Percentiles rank a stretch among this genome's conserved stretches.
Conservation (phyloP, 2,329 filamentous ascomycete species). For the Pseudogymnoascus sp. region DNA sequence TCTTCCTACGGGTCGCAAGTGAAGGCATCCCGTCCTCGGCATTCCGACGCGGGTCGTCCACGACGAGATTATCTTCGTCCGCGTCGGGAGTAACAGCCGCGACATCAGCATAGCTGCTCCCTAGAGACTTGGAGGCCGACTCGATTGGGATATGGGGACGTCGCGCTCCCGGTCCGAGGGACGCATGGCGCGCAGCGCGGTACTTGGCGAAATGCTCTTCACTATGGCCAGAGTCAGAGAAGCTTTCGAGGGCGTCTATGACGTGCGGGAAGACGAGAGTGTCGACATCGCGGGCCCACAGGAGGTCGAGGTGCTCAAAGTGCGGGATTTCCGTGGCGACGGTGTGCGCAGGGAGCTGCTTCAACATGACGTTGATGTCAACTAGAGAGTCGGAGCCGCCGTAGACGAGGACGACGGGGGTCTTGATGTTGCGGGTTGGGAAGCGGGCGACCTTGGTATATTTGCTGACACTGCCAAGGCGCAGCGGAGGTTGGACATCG, state of each 20-base stretch:
- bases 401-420: slow-evolving; percentile 87
- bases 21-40: not conserved
- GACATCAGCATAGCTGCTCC: slow-evolving; percentile 5
- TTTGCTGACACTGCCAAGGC: slow-evolving; percentile 62
- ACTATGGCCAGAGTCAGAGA: slow-evolving; percentile 49
- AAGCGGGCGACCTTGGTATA: slow-evolving; percentile 97
- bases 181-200: slow-evolving; percentile 24
- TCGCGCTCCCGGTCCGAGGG: slow-evolving; percentile 17
- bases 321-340: slow-evolving; percentile 79
- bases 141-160: slow-evolving; percentile 11
- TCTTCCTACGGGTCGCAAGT: not conserved
- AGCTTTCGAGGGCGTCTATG: slow-evolving; percentile 76
- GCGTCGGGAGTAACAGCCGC: not conserved
- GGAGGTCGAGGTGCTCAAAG: slow-evolving; percentile 94
- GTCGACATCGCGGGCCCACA: slow-evolving; percentile 86
- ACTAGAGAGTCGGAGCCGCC: slow-evolving; percentile 90
- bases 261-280: slow-evolving; percentile 83
- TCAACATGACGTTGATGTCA: slow-evolving; percentile 87
- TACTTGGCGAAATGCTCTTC: slow-evolving; percentile 55
- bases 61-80: not conserved
- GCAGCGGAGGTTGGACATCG: slow-evolving; percentile 72
- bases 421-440: slow-evolving; percentile 93
- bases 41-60: not conserved
- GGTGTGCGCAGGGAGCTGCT: slow-evolving; percentile 77
- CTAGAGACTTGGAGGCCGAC: not conserved